A percentile compares a stretch with the other conserved stretches of the same genome.
phyloP scores from a whole-genome alignment of 2,329 filamentous ascomycete genomes.

The Trichocomaceae sp. region DNA sequence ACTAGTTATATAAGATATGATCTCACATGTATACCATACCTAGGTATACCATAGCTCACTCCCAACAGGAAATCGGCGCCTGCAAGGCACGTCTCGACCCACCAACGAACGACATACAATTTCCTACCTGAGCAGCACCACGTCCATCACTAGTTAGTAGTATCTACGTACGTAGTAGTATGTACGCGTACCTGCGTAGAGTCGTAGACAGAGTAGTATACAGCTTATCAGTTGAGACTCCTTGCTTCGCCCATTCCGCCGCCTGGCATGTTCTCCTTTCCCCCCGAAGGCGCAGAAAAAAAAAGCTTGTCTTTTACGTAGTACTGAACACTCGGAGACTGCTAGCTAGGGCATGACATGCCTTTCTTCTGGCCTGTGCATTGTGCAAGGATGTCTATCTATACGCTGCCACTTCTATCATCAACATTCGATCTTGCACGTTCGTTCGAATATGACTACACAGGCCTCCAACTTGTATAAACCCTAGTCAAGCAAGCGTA shows the following conservation, averaged over 20 bases:
- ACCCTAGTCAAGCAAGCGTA: background rate
- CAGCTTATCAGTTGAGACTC: background rate
- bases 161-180: background rate
- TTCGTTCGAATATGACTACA: background rate
- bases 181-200: background rate
- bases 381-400: no score
- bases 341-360: background rate
- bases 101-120: background rate
- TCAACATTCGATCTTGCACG: background rate
- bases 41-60: background rate
- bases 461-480: no score
- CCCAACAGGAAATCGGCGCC: constrained; percentile 5
- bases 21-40: constrained; percentile 2
- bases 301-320: background rate
- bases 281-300: background rate
- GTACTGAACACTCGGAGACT: constrained; percentile 1
- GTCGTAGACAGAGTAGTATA: background rate
- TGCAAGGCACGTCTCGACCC: constrained; percentile 9
- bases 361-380: background rate
- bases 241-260: constrained; percentile 14
- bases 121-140: background rate
- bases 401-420: background rate
- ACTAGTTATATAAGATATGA: background rate
- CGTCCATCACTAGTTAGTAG: background rate
- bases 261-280: background rate